These are phyloP conservation scores for Pichia phayaonensis DNA, from an alignment of 805 yeast genomes.

Conservation along the genomic window DNA sequence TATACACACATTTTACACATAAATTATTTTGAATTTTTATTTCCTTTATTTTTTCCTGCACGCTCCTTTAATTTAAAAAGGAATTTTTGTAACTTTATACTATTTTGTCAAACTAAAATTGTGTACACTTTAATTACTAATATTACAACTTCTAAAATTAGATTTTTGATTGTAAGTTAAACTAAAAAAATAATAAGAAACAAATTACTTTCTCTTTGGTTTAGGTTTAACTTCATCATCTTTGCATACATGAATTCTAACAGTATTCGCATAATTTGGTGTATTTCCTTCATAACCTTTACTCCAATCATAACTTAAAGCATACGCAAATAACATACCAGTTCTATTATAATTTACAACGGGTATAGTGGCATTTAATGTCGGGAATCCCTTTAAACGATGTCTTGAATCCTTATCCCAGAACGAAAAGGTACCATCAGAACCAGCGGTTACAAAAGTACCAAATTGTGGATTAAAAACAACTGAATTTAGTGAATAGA, in stretches of 20 bases:
- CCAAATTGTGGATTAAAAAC: conserved; percentile 85
- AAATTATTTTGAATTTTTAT: neutral
- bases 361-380: conserved; percentile 59
- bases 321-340: conserved; percentile 85
- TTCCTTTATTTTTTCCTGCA: neutral
- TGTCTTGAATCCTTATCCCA: conserved; percentile 95
- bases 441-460: conserved; percentile 88
- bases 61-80: neutral
- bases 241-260: conserved; percentile 75
- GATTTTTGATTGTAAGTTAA: neutral
- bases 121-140: neutral
- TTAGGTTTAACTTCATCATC: conserved; percentile 79
- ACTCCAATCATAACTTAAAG: conserved; percentile 91
- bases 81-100: neutral
- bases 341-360: conserved; percentile 73
- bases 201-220: conserved; percentile 24
- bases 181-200: neutral
- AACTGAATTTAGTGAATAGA: conserved; percentile 75
- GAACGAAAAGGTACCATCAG: conserved; percentile 88
- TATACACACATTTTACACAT: neutral
- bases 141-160: neutral
- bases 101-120: neutral
- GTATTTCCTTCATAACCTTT: conserved; percentile 78
- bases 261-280: conserved; percentile 63
- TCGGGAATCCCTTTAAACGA: conserved; percentile 74